Evolutionary conservation across 2,329 filamentous ascomycete genomes (phyloP), one percentile per base, ranked within the genome.

Genomic region (Salinomyces thailandicus): DNA sequence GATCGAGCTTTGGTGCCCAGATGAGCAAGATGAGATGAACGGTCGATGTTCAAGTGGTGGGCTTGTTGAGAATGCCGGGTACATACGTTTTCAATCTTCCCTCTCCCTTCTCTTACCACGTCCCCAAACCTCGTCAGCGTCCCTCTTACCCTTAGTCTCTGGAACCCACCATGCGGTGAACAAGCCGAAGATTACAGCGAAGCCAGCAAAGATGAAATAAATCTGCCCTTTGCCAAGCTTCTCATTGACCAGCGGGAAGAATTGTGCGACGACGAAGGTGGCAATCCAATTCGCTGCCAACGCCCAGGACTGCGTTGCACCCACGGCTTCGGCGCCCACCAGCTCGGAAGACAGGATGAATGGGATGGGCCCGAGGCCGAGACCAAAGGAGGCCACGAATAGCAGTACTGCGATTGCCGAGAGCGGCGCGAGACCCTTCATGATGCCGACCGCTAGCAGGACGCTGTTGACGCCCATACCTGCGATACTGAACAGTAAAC

Each of bases 321-420:
- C 87, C 0, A 95, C 86, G 0, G 89, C 91, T 56, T 94, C 85
- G 9, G 85, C 79, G 0, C 79, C 82, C 1, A 96, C 91, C 2
- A 96, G 73, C 61, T 96, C 91, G 1, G 84, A 87, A 0, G 87
- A 81, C 31, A 98, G 71, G 47, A 96, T 93, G 60, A 96, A 98
- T 0, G 91, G 91, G 1, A 98, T 85, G 0, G 91, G 91, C 0
- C 91, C 91, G 0, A 98, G 72, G 0, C 91, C 91, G 11, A 94
- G 73, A 0, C 84, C 91, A 50, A 95, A 98, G 53, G 82, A 85
- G 4, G 76, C 80, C 2, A 96, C 91, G 52, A 96, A 98, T 17
- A 81, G 64, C 8, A 95, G 68, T 0, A 93, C 86, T 0, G 85
- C 77, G 0, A 93, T 54, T 0, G 85, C 87, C 0, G 85, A 93